Evolutionary conservation across 352 stramenopile genomes (phyloP).

Genomic region (Pythium guiyangense): DNA sequence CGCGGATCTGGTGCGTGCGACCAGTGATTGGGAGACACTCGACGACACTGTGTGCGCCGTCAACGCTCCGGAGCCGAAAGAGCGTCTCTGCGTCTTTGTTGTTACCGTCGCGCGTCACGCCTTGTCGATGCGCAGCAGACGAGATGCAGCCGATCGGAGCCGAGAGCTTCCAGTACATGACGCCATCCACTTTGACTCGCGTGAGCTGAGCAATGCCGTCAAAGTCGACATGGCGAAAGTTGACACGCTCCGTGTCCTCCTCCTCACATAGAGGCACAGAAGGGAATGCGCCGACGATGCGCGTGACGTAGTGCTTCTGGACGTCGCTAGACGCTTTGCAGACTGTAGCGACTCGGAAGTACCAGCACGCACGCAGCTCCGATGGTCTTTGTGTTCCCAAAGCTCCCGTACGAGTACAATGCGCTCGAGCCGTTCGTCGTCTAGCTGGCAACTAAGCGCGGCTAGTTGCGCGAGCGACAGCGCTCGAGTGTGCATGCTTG

Average conservation of each 20-base stretch:
- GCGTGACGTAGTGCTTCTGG: conserved; percentile 52
- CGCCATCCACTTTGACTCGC: neutral
- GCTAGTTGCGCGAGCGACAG: neutral
- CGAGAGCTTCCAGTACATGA: conserved; percentile 31
- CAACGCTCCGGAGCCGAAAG: conserved; percentile 16
- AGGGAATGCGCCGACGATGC: conserved; percentile 41
- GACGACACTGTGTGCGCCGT: conserved; percentile 65
- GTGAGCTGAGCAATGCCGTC: conserved; percentile 1
- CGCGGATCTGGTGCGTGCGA: conserved; percentile 93
- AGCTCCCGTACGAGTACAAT: conserved; percentile 84
- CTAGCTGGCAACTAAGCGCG: conserved; percentile 41
- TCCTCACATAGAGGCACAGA: neutral
- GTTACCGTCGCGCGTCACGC: conserved; percentile 6
- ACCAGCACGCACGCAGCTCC: conserved; percentile 8
- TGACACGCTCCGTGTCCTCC: too few species aligned
- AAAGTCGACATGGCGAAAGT: neutral
- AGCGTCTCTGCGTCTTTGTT: conserved; percentile 40
- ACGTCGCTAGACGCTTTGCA: conserved; percentile 25
- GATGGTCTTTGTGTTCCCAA: conserved; percentile 80
- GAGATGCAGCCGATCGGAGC: conserved; percentile 31
- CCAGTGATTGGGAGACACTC: conserved; percentile 89
- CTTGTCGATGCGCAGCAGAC: conserved; percentile 14
- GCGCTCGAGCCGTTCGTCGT: conserved; percentile 87
- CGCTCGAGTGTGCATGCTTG: neutral
- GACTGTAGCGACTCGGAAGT: conserved; percentile 2